Evolutionary conservation across 164 flowering plant species (phyloP).

Genomic region (Magnolia sinica): DNA sequence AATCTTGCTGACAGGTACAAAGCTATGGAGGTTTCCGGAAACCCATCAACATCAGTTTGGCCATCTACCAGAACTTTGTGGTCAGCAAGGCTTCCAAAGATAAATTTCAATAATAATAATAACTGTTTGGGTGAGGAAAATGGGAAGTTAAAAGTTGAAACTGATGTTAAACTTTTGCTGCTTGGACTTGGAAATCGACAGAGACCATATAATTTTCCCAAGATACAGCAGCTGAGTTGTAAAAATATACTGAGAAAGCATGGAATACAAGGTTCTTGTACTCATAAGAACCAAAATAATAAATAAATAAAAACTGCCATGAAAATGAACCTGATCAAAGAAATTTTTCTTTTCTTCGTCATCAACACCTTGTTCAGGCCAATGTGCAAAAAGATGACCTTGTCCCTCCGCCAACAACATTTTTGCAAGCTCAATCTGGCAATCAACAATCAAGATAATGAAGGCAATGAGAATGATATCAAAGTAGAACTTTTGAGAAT

Average conservation of each 20-base stretch:
- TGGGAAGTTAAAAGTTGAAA: background rate
- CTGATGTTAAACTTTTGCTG: background rate
- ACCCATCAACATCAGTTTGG: background rate
- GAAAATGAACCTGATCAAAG: slow-evolving; percentile 64
- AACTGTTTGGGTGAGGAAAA: background rate
- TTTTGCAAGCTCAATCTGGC: slow-evolving; percentile 66
- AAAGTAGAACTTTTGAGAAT: background rate
- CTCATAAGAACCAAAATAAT: background rate
- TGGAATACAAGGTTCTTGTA: background rate
- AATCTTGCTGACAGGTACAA: background rate
- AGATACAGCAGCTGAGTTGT: too few relatives aligned
- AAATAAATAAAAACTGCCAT: background rate
- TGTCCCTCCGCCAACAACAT: slow-evolving; percentile 71
- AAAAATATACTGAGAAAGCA: background rate
- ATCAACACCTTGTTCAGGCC: slow-evolving; percentile 77
- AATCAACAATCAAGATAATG: slow-evolving; percentile 1
- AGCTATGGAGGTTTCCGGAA: background rate
- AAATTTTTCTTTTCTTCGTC: slow-evolving; percentile 62
- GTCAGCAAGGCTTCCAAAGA: background rate
- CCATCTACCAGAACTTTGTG: background rate
- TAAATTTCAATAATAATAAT: background rate
- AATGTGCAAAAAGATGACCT: slow-evolving; percentile 70
- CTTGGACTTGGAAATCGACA: background rate
- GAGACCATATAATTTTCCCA: background rate
- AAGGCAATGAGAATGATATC: background rate